These are phyloP conservation scores for Solanum clarkiae DNA, from an alignment of 257 asterid species.

Conservation along the genomic window DNA sequence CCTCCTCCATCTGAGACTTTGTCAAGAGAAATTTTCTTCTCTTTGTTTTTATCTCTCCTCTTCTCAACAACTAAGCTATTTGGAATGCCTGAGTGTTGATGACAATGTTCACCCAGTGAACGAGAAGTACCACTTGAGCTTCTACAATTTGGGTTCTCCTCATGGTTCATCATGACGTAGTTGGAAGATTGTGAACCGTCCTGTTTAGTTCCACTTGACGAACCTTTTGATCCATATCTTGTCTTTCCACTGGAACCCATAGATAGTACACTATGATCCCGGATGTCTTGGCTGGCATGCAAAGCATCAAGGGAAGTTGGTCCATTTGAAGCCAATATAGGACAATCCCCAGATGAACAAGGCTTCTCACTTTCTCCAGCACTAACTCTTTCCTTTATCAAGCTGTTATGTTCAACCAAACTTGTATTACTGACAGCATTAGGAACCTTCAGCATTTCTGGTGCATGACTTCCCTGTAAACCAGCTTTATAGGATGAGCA, in stretches of 20 bases:
- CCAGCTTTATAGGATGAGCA: slow-evolving; percentile 26
- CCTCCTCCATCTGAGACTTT: slow-evolving; percentile 55
- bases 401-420: slow-evolving; percentile 18
- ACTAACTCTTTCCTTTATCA: slow-evolving; percentile 26
- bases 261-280: slow-evolving; percentile 21
- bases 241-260: slow-evolving; percentile 35
- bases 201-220: slow-evolving; percentile 25
- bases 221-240: slow-evolving; percentile 35
- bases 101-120: slow-evolving; percentile 35
- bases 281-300: slow-evolving; percentile 30
- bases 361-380: slow-evolving; percentile 27
- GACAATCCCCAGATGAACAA: slow-evolving; percentile 20
- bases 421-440: slow-evolving; percentile 24
- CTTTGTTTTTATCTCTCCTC: slow-evolving; percentile 27
- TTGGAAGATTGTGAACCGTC: slow-evolving; percentile 56
- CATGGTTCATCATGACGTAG: slow-evolving; percentile 24
- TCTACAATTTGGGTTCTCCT: slow-evolving; percentile 26
- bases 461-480: slow-evolving; percentile 41
- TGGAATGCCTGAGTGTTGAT: slow-evolving; percentile 25
- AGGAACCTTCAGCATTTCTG: slow-evolving; percentile 29
- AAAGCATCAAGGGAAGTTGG: slow-evolving; percentile 32
- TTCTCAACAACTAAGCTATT: slow-evolving; percentile 22
- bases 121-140: slow-evolving; percentile 21
- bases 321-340: slow-evolving; percentile 30
- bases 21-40: slow-evolving; percentile 27